Base-by-base conservation (phyloP, 139 green algal species). In the Coccomyxa sp. region DNA sequence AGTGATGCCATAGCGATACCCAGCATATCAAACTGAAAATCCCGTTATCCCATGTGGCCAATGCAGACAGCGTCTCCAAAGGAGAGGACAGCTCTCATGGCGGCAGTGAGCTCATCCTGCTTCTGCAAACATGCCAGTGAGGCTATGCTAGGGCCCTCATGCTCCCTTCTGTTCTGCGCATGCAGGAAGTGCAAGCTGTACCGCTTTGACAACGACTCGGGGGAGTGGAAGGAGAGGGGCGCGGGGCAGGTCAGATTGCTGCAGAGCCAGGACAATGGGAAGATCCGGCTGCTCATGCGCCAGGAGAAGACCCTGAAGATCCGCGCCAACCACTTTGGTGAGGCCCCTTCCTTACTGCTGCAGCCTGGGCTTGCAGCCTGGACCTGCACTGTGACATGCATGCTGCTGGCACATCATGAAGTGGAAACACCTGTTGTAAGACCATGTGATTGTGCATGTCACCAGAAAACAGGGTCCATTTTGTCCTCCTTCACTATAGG, bases 271-370 rank as follows among this genome's bases (percentile, higher is more conserved):
- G 89, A 92, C 70, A 97, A 90, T 78, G 82, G 94, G 79, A 95
- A 95, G 78, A 92, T 96, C 39, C 90, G 97, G 27, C 85, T 99
- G 73, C 85, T 99, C 8, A 98, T 99, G 93, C 88, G 97, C 10
- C 90, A 97, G 81, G 94, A 99, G 70, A 98, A 98, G 89, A 98
- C 94, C n/a, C 86, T 99, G 2, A 99, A 99, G 89, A 97, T 99
- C 70, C 90, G 97, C 27, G 92, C 91, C 24, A 99, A 99, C 89
- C 93, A 97, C 81, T 89, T 98, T 75, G 86, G 93, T 96, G 71
- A 69, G 87, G n/a, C n/a, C n/a, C n/a, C n/a, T n/a, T n/a, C n/a
- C n/a, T n/a, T n/a, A n/a, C n/a, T n/a, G n/a, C n/a, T n/a, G n/a
- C n/a, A n/a, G n/a, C n/a, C n/a, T n/a, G n/a, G n/a, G n/a, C n/a